phyloP scores from a whole-genome alignment of 2,329 filamentous ascomycete species.

The Nemania bipapillata region DNA sequence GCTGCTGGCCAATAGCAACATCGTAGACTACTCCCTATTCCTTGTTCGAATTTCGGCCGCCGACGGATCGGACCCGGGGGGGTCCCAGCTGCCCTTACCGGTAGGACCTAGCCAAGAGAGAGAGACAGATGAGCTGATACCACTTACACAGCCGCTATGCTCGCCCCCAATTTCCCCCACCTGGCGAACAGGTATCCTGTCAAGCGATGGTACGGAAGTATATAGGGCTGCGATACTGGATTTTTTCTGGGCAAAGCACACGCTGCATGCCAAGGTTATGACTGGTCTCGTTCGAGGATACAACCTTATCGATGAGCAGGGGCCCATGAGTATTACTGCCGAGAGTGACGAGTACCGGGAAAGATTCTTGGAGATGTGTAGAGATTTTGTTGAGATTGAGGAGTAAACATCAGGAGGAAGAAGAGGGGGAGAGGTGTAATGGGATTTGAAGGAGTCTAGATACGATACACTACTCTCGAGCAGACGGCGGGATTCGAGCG shows the following conservation, averaged over 20 bases:
- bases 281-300: constrained; percentile 72
- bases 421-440: not conserved
- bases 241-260: constrained; percentile 83
- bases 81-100: constrained; percentile 64
- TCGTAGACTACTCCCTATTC: constrained; percentile 81
- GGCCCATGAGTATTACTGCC: constrained; percentile 80
- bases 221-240: constrained; percentile 76
- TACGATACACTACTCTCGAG: not conserved
- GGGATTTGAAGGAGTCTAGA: not conserved
- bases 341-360: constrained; percentile 73
- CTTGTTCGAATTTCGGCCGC: constrained; percentile 63
- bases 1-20: constrained; percentile 70
- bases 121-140: constrained; percentile 35
- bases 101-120: constrained; percentile 33
- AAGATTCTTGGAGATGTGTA: constrained; percentile 63
- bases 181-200: constrained; percentile 72
- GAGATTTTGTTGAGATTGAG: constrained; percentile 54
- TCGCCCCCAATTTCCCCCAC: constrained; percentile 53
- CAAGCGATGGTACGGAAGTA: constrained; percentile 71
- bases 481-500: not conserved
- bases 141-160: constrained; percentile 50
- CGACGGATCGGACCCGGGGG: constrained; percentile 39
- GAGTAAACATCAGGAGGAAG: not conserved
- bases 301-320: constrained; percentile 71
- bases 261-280: constrained; percentile 72